These are phyloP conservation scores for Aspergillus jensenii DNA, from an alignment of 2,329 filamentous ascomycete species.

Conservation along the genomic window DNA sequence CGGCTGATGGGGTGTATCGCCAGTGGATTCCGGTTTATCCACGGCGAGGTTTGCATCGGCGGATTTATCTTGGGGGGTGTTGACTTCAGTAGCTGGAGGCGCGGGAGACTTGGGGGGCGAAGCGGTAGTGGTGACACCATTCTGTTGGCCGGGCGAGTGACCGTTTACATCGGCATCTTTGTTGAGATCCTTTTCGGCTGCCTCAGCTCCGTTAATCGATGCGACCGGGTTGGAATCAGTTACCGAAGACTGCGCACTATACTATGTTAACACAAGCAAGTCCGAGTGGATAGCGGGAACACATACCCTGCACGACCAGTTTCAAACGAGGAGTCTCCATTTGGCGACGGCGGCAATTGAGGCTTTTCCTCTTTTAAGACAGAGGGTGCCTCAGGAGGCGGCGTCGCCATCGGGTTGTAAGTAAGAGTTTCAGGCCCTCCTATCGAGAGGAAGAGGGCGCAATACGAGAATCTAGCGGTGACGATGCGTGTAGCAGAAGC, in stretches of 20 bases:
- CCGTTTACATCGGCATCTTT: conserved; percentile 31
- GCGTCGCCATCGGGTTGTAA: conserved; percentile 40
- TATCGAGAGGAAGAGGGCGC: conserved; percentile 18
- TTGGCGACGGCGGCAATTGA: conserved; percentile 38
- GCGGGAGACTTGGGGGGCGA: conserved; percentile 33
- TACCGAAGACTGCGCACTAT: conserved; percentile 24
- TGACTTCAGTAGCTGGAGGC: conserved; percentile 13
- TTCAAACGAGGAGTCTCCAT: conserved; percentile 30
- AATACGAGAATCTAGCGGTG: conserved; percentile 29
- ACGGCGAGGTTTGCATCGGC: conserved; percentile 12
- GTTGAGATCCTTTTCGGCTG: conserved; percentile 16
- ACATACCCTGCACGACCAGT: conserved; percentile 32
- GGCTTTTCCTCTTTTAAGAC: conserved; percentile 42
- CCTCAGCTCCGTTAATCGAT: conserved; percentile 15
- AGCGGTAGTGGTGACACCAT: conserved; percentile 27
- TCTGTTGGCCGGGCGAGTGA: conserved; percentile 25
- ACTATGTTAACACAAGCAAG: conserved; percentile 15
- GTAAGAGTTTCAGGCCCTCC: conserved; percentile 19
- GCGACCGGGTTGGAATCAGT: conserved; percentile 25
- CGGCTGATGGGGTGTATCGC: not conserved
- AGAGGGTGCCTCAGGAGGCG: conserved; percentile 42
- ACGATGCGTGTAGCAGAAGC: conserved; percentile 19
- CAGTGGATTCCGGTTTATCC: conserved; percentile 1
- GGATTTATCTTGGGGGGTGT: conserved; percentile 12
- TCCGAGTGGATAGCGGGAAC: not conserved